Base-by-base conservation (phyloP, 2,329 filamentous ascomycete genomes). In the Pseudocercospora crystallina region DNA sequence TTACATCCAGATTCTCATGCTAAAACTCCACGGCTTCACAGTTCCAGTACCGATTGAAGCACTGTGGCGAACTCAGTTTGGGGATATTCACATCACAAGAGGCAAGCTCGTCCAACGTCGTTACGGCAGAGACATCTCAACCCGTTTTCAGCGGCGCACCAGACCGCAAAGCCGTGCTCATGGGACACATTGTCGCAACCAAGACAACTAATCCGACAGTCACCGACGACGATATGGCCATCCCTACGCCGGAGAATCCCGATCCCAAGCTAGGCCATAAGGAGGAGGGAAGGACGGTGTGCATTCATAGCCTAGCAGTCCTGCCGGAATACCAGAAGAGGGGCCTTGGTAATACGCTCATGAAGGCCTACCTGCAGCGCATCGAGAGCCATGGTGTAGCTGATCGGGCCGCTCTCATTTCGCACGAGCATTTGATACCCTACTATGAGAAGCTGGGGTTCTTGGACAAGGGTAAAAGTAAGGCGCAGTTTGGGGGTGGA, bases 391-490 rank as follows among this genome's bases (percentile, higher is more conserved):
- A 85, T 1, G 83, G 79, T 1, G 78, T 89, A 41, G 87, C 84
- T 2, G 83, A 90, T 61, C 80, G 85, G 32, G 80, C 94, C 57
- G 84, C 87, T 1, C 75, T 96, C 36, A 83, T 96, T 61, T 86
- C 89, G 46, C 85, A 89, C 65, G 84, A 90, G 53, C 80, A 85
- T 49, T 75, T 92, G 33, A 75, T 92, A 20, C 74, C 74, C 1
- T 96, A 87, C 68, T 96, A 95, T 67, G 80, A 85, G 66, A 79
- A 79, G n/a, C 79, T 89, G 59, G 83, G 89, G 0, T 96, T 94
- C 67, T 74, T 75, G 59, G 81, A 85, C 60, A 70, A 78, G 29
- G 89, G 90, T 0, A 73, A 77, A 43, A 94, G 89, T 68, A 73
- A 80, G 53, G 85, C 82, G 43, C 76, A 80, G 51, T 90, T 90